Conservation (phyloP, 306 rosid species). For the Rubus idaeus region DNA sequence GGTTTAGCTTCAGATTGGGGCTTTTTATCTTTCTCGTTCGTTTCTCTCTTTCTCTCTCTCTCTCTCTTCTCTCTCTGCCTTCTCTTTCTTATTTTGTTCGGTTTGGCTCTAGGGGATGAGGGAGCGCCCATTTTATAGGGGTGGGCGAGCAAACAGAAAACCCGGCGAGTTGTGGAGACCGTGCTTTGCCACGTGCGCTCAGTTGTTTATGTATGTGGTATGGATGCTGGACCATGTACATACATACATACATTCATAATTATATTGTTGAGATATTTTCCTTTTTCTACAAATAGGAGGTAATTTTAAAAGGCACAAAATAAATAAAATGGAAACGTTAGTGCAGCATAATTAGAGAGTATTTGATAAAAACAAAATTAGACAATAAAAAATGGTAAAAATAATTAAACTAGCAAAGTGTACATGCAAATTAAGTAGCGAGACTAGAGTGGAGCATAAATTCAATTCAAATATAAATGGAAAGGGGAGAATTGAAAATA, state of each 20-base stretch:
- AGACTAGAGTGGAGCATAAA: no score
- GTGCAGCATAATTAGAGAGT: no score
- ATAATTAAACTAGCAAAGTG: no score
- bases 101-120: background rate
- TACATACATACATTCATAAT: background rate
- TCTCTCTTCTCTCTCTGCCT: slow-evolving; percentile 12
- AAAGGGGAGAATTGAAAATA: no score
- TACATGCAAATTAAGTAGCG: no score
- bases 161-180: background rate
- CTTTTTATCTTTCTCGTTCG: background rate
- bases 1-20: slow-evolving; percentile 48
- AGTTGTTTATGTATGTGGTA: background rate
- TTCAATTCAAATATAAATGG: no score
- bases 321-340: no score
- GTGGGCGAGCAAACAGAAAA: background rate
- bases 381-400: no score
- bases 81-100: background rate
- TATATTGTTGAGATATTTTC: background rate
- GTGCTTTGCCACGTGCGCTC: background rate
- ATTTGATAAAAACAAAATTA: no score
- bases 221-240: slow-evolving; percentile 1
- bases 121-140: background rate
- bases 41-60: slow-evolving; percentile 13
- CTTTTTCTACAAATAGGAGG: no score
- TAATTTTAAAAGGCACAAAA: no score